phyloP scores from a whole-genome alignment of 108 stramenopile genomes.

The Nitzschia sp. region DNA sequence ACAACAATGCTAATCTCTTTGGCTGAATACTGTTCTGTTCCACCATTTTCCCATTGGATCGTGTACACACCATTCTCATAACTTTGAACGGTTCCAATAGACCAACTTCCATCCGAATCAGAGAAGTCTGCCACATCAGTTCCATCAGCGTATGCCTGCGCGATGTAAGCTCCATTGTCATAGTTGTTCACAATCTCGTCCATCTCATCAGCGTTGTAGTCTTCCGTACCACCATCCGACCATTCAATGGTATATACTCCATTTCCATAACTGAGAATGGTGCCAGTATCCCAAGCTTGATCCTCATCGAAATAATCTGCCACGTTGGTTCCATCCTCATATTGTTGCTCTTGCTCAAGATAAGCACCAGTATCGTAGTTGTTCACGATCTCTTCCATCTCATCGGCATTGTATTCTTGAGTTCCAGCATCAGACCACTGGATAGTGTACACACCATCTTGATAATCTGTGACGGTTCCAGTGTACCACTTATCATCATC shows the following conservation, averaged over 20 bases:
- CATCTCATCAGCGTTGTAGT: neutral
- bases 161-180: no score
- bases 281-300: neutral
- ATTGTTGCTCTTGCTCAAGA: neutral
- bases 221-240: constrained; percentile 1
- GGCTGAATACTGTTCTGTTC: no score
- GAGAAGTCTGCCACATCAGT: no score
- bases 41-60: no score
- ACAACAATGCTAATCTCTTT: no score
- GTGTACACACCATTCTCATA: no score
- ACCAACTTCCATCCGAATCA: no score
- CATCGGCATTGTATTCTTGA: neutral
- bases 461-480: constrained; percentile 4
- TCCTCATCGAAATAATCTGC: neutral
- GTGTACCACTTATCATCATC: constrained; percentile 10
- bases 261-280: neutral
- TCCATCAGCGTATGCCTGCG: no score
- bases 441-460: constrained; percentile 5
- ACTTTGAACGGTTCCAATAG: no score
- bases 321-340: neutral
- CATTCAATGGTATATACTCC: constrained; percentile 9
- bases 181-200: constrained; percentile 2
- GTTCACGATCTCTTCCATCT: constrained; percentile 3
- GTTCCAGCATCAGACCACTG: constrained; percentile 5
- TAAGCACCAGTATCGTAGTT: neutral